Percentiles rank a stretch among this genome's conserved stretches.
phyloP scores from a whole-genome alignment of 176 grass and related monocot species.

The Rhynchospora pubera region DNA sequence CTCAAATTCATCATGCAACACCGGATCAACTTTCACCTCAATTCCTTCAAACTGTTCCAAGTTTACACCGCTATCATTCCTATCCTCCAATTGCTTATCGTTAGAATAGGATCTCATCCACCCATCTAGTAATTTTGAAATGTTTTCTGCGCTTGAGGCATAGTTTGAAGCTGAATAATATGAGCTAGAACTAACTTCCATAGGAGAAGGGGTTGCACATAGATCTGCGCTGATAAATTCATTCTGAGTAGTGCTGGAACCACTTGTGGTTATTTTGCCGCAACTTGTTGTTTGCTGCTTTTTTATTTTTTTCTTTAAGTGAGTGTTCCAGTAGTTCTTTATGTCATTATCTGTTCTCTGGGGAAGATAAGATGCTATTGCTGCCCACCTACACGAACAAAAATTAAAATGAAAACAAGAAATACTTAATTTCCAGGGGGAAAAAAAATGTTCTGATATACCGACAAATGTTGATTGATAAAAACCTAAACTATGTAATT shows the following conservation, averaged over 20 bases:
- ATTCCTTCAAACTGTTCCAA: slow-evolving; percentile 14
- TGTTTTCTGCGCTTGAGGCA: slow-evolving; percentile 20
- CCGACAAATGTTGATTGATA: background rate
- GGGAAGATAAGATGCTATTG: slow-evolving; percentile 31
- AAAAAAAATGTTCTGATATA: background rate
- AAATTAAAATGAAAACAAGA: background rate
- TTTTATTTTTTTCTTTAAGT: slow-evolving; percentile 31
- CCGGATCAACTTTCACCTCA: slow-evolving; percentile 12
- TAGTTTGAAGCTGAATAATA: slow-evolving; percentile 4
- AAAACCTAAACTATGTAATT: background rate
- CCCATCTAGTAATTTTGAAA: slow-evolving; percentile 24
- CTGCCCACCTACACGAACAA: slow-evolving; percentile 24
- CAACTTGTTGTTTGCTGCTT: slow-evolving; percentile 4
- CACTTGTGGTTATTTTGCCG: slow-evolving; percentile 14
- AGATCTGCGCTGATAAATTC: background rate
- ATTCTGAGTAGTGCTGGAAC: slow-evolving; percentile 8
- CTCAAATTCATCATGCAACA: slow-evolving; percentile 23
- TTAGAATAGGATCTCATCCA: slow-evolving; percentile 24
- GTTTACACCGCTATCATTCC: background rate
- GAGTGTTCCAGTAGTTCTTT: slow-evolving; percentile 34
- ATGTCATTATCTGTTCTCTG: slow-evolving; percentile 38
- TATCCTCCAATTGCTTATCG: slow-evolving; percentile 19
- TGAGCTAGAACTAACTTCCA: slow-evolving; percentile 16
- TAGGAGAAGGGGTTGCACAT: background rate
- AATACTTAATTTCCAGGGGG: background rate